Conservation (phyloP, 176 grass and related monocot species). For the Rhynchospora tenuis region DNA sequence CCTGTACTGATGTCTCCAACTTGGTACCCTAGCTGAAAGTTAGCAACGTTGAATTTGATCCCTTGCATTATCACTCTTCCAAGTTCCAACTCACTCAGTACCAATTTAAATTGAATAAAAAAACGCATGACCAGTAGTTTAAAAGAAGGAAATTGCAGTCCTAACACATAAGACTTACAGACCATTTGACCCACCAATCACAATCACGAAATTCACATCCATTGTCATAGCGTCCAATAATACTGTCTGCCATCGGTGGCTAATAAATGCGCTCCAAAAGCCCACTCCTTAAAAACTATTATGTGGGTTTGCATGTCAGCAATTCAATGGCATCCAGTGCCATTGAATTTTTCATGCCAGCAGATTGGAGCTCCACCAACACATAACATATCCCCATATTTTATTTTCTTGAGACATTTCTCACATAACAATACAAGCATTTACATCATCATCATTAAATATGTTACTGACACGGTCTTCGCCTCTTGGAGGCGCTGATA, state of each 20-base stretch:
- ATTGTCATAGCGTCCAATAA: not conserved
- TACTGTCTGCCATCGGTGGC: not conserved
- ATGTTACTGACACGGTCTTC: constrained; percentile 94
- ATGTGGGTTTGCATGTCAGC: not conserved
- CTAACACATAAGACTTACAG: not conserved
- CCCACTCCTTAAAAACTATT: not conserved
- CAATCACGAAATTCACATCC: not conserved
- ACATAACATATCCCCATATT: not conserved
- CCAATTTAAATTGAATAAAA: not conserved
- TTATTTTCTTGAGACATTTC: not conserved
- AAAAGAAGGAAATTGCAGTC: not conserved
- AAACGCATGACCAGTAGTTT: not conserved
- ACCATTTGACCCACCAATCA: not conserved
- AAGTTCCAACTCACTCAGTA: too few species aligned
- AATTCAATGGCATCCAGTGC: not conserved
- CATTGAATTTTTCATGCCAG: not conserved
- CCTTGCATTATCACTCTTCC: too few species aligned
- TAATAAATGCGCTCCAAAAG: not conserved
- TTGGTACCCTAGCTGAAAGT: not conserved
- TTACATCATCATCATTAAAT: constrained; percentile 99
- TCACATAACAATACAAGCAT: constrained; percentile 82
- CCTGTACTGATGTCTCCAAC: not conserved
- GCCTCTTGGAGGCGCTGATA: constrained; percentile 56
- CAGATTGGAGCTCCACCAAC: not conserved
- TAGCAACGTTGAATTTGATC: not conserved